These are phyloP conservation scores for Huntiella decipiens DNA, from an alignment of 2,329 filamentous ascomycete genomes.

Conservation along the genomic window DNA sequence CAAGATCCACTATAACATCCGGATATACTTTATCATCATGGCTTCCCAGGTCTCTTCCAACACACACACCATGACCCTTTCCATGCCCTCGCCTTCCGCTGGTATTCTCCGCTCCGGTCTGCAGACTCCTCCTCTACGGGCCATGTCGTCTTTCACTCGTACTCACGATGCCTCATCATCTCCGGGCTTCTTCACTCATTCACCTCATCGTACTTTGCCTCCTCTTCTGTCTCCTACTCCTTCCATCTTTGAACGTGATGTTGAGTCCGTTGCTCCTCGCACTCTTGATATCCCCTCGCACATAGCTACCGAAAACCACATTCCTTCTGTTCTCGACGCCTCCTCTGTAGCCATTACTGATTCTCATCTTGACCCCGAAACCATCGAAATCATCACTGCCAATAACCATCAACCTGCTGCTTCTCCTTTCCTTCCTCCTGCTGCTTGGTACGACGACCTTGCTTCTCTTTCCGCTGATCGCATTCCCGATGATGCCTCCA, in stretches of 20 bases:
- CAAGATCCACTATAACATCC: neutral
- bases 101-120: neutral
- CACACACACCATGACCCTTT: constrained; percentile 31
- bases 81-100: neutral
- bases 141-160: constrained; percentile 10
- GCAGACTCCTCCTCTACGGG: constrained; percentile 3
- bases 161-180: constrained; percentile 23
- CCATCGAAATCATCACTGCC: constrained; percentile 84
- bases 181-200: constrained; percentile 29
- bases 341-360: constrained; percentile 87
- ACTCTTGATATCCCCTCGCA: constrained; percentile 82
- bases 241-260: constrained; percentile 84
- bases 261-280: constrained; percentile 53
- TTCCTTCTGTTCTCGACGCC: constrained; percentile 77
- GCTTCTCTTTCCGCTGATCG: constrained; percentile 31
- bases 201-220: constrained; percentile 48
- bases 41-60: constrained; percentile 32
- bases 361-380: constrained; percentile 62
- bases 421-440: constrained; percentile 24
- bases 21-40: neutral
- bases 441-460: constrained; percentile 39
- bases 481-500: constrained; percentile 45
- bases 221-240: constrained; percentile 47
- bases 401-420: constrained; percentile 59
- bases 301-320: constrained; percentile 85